Evolutionary conservation across 2,329 filamentous ascomycete genomes (phyloP).

Genomic region (Colletotrichum gloeosporioides): DNA sequence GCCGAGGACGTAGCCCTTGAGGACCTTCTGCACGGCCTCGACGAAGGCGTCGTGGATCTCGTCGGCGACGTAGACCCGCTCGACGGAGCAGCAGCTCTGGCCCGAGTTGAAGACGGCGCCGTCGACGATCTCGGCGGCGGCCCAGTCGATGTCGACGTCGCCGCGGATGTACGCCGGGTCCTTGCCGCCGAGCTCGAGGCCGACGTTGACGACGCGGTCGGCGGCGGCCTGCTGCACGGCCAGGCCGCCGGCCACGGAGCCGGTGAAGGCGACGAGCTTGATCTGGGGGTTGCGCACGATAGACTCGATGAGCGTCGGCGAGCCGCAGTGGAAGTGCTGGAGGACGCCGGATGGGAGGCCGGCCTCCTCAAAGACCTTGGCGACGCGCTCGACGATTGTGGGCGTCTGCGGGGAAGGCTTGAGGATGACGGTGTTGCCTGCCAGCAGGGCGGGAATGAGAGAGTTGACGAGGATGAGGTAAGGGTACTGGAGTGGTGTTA

Average conservation of each 20-base stretch:
- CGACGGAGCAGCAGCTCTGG: conserved; percentile 95
- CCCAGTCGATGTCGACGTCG: conserved; percentile 90
- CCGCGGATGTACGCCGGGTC: conserved; percentile 88
- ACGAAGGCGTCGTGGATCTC: conserved; percentile 85
- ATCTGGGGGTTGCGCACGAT: conserved; percentile 80
- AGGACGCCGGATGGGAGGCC: conserved; percentile 85
- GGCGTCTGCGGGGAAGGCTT: conserved; percentile 97
- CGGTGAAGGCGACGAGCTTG: conserved; percentile 88
- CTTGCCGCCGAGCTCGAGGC: conserved; percentile 92
- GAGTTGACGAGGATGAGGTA: conserved; percentile 95
- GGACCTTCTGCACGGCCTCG: conserved; percentile 77
- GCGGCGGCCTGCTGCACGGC: conserved; percentile 85
- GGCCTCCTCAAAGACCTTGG: conserved; percentile 77
- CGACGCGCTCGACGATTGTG: conserved; percentile 85
- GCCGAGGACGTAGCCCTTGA: conserved; percentile 84
- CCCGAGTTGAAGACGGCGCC: conserved; percentile 97
- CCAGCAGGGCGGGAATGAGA: conserved; percentile 86
- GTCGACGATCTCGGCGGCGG: conserved; percentile 92
- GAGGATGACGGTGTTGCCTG: conserved; percentile 89
- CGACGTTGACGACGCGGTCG: conserved; percentile 83
- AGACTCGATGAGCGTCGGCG: conserved; percentile 75
- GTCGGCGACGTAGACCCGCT: conserved; percentile 89
- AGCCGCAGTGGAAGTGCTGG: conserved; percentile 91
- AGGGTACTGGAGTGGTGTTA: conserved; percentile 70
- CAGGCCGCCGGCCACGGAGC: conserved; percentile 86